Percentiles rank a stretch among this genome's conserved stretches.
Evolutionary conservation across 805 yeast genomes (phyloP).

Genomic region (Huiozyma naganishii): DNA sequence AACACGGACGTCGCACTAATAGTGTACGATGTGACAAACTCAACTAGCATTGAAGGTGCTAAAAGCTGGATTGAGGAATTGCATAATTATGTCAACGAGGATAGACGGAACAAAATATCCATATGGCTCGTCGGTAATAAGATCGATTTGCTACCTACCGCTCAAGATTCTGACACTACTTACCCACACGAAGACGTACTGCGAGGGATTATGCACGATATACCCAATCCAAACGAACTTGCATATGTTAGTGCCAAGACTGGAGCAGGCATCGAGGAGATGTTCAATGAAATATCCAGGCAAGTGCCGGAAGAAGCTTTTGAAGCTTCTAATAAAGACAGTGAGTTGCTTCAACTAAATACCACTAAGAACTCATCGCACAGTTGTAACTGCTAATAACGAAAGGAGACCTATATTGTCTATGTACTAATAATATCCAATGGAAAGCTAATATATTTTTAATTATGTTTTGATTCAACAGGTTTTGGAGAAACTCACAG

Average conservation of each 20-base stretch:
- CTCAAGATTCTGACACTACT: constrained; percentile 26
- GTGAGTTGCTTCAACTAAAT: too few species aligned
- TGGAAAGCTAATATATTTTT: too few species aligned
- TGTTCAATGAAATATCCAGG: constrained; percentile 36
- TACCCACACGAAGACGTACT: not conserved
- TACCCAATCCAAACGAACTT: not conserved
- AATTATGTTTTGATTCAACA: too few species aligned
- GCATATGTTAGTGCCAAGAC: constrained; percentile 45
- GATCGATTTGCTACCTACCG: constrained; percentile 41
- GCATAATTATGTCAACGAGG: constrained; percentile 27
- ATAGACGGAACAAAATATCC: constrained; percentile 49
- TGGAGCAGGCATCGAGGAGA: constrained; percentile 37
- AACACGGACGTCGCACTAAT: constrained; percentile 73
- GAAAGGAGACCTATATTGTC: too few species aligned
- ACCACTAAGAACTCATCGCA: too few species aligned
- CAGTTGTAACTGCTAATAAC: too few species aligned
- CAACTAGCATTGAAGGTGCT: constrained; percentile 59
- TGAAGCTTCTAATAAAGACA: constrained; percentile 6
- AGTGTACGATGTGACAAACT: constrained; percentile 65
- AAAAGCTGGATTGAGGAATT: constrained; percentile 68
- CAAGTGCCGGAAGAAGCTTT: not conserved
- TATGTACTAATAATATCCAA: too few species aligned
- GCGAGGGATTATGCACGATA: not conserved
- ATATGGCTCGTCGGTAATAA: constrained; percentile 75
- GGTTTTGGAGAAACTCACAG: constrained; percentile 12